Base-by-base conservation (phyloP, 148 eudicot species). In the Rhododendron griersonianum region DNA sequence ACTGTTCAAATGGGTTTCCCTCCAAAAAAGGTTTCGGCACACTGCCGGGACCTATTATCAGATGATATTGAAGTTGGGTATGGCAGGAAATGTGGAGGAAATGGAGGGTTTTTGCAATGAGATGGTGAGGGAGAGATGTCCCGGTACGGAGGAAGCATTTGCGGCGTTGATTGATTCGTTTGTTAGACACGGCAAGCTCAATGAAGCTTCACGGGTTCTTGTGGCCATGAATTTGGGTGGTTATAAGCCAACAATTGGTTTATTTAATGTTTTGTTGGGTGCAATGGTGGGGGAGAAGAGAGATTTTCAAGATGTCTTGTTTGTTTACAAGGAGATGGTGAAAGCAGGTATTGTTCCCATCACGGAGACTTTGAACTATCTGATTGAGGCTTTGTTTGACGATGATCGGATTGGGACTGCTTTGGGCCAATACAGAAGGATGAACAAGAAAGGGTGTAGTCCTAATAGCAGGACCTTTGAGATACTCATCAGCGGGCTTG, bases 301-400 rank as follows among this genome's bases (percentile, higher is more conserved):
- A 79, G 95, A 85, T 28, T 92, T 93, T 86, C 87, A 89, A 39
- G 91, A 93, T 47, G 89, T 93, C n/a, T 67, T 93, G 82, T 87
- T 92, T 80, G 89, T 95, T 14, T 95, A 95, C 61, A 93, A 93
- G 90, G 96, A 95, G 85, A 91, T 93, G 96, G 96, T 93, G 88
- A 95, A 93, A 84, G 89, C 92, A 1, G 90, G 91, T 80, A 87
- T 83, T 86, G 83, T 79, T 84, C 98, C 96, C 9, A 88, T 67
- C 78, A 86, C 91, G 28, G 92, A 93, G 65, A 93, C 94, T 11
- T 81, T 95, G 88, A 95, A 95, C 89, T 87, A 80, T 89, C 75
- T 95, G 73, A 75, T 95, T 69, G 92, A 93, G 86, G 90, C 92
- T 84, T 87, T 92, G 77, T 91, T 95, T 88, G 91, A 88, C 86